A percentile compares a stretch with the other conserved stretches of the same genome.
phyloP scores from a whole-genome alignment of 2,329 filamentous ascomycete genomes.

The Colletotrichum brevisporum region DNA sequence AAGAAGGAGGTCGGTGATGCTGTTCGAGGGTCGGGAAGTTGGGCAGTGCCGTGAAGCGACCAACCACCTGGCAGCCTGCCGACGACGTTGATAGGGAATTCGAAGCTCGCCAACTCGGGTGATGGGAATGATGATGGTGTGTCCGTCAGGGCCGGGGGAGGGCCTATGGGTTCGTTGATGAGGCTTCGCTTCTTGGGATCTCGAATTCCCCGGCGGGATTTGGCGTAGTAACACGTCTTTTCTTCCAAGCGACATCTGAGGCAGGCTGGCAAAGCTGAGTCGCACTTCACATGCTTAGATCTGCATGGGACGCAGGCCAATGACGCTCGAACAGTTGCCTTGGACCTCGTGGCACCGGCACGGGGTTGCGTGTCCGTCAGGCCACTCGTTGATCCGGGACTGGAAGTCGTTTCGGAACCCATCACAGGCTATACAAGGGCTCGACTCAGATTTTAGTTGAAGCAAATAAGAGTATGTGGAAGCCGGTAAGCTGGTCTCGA shows the following conservation, averaged over 20 bases:
- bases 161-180: slow-evolving; percentile 46
- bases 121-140: slow-evolving; percentile 31
- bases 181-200: slow-evolving; percentile 52
- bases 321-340: slow-evolving; percentile 57
- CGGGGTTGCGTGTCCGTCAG: slow-evolving; percentile 23
- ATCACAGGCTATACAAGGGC: slow-evolving; percentile 13
- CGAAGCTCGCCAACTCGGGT: slow-evolving; percentile 43
- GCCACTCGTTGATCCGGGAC: slow-evolving; percentile 25
- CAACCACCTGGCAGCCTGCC: slow-evolving; percentile 45
- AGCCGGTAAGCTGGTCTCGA: background rate
- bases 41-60: slow-evolving; percentile 41
- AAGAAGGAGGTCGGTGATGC: slow-evolving; percentile 36
- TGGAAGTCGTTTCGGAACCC: slow-evolving; percentile 18
- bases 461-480: background rate
- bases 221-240: slow-evolving; percentile 62
- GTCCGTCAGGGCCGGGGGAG: slow-evolving; percentile 23
- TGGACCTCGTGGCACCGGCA: slow-evolving; percentile 44
- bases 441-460: background rate
- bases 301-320: slow-evolving; percentile 63
- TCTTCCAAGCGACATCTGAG: slow-evolving; percentile 59
- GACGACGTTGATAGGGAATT: slow-evolving; percentile 40
- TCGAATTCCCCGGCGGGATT: slow-evolving; percentile 61
- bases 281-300: slow-evolving; percentile 59
- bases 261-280: slow-evolving; percentile 54
- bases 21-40: slow-evolving; percentile 27